Evolutionary conservation across 2,329 filamentous ascomycete genomes (phyloP).

Genomic region (Phaeoacremonium minimum): DNA sequence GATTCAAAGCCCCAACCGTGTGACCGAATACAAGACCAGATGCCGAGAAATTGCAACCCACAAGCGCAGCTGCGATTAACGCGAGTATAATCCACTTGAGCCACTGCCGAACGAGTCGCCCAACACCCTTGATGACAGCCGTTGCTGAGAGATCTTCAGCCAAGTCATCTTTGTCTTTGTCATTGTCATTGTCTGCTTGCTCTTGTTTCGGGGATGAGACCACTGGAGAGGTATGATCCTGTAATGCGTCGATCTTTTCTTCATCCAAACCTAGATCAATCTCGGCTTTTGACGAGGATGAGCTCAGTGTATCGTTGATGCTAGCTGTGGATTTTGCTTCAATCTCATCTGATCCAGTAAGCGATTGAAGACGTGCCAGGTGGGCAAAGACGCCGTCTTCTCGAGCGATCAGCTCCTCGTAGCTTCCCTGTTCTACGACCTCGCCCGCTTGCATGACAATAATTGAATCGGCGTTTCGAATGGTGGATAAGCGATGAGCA

Average conservation of each 20-base stretch:
- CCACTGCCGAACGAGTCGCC: constrained; percentile 25
- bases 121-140: constrained; percentile 2
- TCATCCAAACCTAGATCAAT: neutral
- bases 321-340: constrained; percentile 13
- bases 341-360: constrained; percentile 38
- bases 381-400: constrained; percentile 8
- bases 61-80: constrained; percentile 44
- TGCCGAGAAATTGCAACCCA: constrained; percentile 53
- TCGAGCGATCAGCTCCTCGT: constrained; percentile 42
- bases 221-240: too few species aligned
- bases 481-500: constrained; percentile 50
- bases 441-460: constrained; percentile 52
- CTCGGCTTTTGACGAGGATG: neutral
- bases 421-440: constrained; percentile 53
- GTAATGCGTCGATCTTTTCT: neutral
- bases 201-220: too few species aligned
- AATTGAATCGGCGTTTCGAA: constrained; percentile 55
- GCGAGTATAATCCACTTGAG: constrained; percentile 35
- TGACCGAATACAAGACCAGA: constrained; percentile 58
- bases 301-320: neutral
- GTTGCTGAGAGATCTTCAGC: neutral
- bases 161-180: neutral
- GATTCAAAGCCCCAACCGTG: constrained; percentile 51
- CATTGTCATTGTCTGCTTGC: too few species aligned
- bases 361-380: constrained; percentile 21